Conservation (phyloP, 164 flowering plant genomes). For the Brasenia schreberi region DNA sequence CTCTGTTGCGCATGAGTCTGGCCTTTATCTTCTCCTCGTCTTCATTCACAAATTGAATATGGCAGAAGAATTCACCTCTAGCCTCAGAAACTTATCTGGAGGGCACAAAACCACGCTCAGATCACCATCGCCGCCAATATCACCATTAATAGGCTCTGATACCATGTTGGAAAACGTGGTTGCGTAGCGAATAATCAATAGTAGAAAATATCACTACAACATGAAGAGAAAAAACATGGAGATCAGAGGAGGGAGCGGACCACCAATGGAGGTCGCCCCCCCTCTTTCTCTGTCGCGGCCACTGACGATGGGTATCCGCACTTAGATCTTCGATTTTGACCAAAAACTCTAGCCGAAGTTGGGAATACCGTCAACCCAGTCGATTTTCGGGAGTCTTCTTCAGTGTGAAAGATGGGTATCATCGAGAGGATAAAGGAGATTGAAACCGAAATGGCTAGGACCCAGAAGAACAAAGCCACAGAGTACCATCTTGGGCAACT, state of each 20-base stretch:
- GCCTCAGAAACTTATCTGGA: not conserved
- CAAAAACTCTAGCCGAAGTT: not conserved
- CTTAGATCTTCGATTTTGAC: not conserved
- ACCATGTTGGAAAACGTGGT: too few relatives aligned
- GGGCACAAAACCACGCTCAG: not conserved
- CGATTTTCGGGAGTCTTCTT: not conserved
- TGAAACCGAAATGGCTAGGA: constrained; percentile 99
- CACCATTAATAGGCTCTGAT: too few relatives aligned
- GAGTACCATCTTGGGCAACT: constrained; percentile 99
- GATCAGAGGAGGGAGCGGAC: too few relatives aligned
- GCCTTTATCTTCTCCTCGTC: constrained; percentile 63
- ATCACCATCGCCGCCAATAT: too few relatives aligned
- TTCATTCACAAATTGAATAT: constrained; percentile 3
- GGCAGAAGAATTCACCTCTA: not conserved
- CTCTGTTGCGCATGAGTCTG: constrained; percentile 89
- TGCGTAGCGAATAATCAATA: too few relatives aligned
- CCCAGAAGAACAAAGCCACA: constrained; percentile 99
- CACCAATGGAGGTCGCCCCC: too few relatives aligned
- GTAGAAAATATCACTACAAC: too few relatives aligned
- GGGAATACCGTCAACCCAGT: not conserved
- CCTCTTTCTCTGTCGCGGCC: too few relatives aligned
- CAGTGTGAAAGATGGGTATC: constrained; percentile 61
- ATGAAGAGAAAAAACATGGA: too few relatives aligned
- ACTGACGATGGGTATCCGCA: too few relatives aligned
- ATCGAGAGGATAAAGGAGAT: constrained; percentile 94